phyloP scores from a whole-genome alignment of 208 protist species.

The Trypanosoma boissoni region DNA sequence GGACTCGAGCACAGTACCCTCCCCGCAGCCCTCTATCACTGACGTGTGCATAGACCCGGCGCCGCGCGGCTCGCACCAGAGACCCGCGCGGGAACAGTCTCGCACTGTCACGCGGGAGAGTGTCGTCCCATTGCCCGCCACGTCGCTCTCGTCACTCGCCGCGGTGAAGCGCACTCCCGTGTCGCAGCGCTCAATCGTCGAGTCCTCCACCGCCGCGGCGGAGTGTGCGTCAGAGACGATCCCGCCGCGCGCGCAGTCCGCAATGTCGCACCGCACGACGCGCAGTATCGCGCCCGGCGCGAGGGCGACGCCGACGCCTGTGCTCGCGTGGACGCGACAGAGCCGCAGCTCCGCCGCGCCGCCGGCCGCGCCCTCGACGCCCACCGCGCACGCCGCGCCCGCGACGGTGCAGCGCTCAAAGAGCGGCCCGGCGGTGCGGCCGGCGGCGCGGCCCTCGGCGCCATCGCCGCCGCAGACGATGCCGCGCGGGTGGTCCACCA shows the following conservation, averaged over 20 bases:
- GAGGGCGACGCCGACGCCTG: slow-evolving; percentile 23
- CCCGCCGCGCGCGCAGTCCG: slow-evolving; percentile 18
- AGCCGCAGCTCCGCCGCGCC: slow-evolving; percentile 7
- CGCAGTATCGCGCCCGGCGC: slow-evolving; percentile 5
- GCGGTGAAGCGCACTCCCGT: slow-evolving; percentile 26
- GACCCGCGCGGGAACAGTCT: slow-evolving; percentile 18
- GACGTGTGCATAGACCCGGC: slow-evolving; percentile 11
- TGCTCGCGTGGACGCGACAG: slow-evolving; percentile 15
- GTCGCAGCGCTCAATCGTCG: slow-evolving; percentile 23
- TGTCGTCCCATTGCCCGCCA: not conserved
- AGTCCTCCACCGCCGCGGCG: slow-evolving; percentile 16
- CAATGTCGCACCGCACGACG: slow-evolving; percentile 17
- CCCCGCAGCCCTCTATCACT: slow-evolving; percentile 9
- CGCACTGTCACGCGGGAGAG: slow-evolving; percentile 15
- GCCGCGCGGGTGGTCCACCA: slow-evolving; percentile 12
- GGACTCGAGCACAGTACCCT: slow-evolving; percentile 10
- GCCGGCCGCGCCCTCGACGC: not conserved
- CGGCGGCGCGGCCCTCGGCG: too few relatives aligned
- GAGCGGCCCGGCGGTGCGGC: not conserved
- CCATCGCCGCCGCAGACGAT: too few relatives aligned
- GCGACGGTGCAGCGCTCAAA: slow-evolving; percentile 25
- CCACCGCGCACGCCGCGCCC: slow-evolving; percentile 14
- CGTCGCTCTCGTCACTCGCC: not conserved
- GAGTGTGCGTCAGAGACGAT: slow-evolving; percentile 4
- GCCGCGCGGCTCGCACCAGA: slow-evolving; percentile 11